Conservation (phyloP, 1,284 basidiomycete species). For the Phaffia rhodozyma region DNA sequence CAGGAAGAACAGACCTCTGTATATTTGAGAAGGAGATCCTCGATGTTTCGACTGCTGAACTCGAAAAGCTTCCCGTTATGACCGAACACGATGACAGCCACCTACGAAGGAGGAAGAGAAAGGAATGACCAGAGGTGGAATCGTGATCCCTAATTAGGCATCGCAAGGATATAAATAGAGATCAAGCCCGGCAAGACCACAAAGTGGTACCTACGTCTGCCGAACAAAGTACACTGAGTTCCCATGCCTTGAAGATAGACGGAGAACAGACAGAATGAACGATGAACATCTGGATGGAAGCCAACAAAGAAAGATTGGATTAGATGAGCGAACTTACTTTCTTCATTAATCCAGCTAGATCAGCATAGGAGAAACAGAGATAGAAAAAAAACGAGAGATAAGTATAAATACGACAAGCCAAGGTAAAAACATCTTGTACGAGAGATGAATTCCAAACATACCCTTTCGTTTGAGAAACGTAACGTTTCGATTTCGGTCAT, state of each 20-base stretch:
- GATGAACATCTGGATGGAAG: slow-evolving; percentile 26
- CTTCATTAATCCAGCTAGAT: slow-evolving; percentile 12
- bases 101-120: slow-evolving; percentile 9
- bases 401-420: not conserved
- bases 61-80: slow-evolving; percentile 28
- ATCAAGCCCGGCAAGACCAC: not conserved
- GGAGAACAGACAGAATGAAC: not conserved
- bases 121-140: not conserved
- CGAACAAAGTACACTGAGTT: slow-evolving; percentile 36
- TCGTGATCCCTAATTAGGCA: not conserved
- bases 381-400: not conserved
- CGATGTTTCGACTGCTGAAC: slow-evolving; percentile 25
- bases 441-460: not conserved
- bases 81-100: slow-evolving; percentile 36
- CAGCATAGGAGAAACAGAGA: no score
- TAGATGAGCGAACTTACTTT: not conserved
- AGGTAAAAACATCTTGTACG: not conserved
- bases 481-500: slow-evolving; percentile 36
- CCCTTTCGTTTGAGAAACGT: slow-evolving; percentile 34
- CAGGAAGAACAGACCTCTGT: slow-evolving; percentile 20
- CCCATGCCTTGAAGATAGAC: slow-evolving; percentile 35
- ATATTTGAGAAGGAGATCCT: slow-evolving; percentile 23
- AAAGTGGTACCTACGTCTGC: slow-evolving; percentile 25
- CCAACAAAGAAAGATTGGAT: not conserved
- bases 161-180: not conserved